Conservation (phyloP, 202 grass and related monocot genomes). For the Brachypodium distachyon region DNA sequence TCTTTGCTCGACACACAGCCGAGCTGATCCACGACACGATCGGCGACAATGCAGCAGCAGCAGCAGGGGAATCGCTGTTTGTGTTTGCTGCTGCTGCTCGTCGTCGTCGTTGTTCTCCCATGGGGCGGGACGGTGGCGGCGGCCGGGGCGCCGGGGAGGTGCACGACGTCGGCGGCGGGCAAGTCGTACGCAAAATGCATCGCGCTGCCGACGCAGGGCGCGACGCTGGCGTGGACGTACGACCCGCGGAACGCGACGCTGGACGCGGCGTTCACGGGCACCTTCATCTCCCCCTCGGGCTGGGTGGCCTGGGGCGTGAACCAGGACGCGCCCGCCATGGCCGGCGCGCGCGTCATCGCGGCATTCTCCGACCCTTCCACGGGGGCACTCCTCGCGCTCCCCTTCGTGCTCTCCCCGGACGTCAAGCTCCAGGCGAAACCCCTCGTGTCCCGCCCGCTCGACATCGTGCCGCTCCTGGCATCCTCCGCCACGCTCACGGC, state of each 20-base stretch:
- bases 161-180: constrained; percentile 41
- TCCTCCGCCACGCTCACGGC: constrained; percentile 40
- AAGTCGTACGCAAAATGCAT: constrained; percentile 83
- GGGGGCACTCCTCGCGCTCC: constrained; percentile 71
- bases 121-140: background rate
- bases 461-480: constrained; percentile 64
- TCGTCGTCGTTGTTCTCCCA: background rate
- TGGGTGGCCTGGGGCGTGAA: constrained; percentile 96
- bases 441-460: constrained; percentile 67
- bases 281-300: constrained; percentile 92
- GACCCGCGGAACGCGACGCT: constrained; percentile 80
- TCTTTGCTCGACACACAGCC: background rate
- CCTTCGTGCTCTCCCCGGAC: constrained; percentile 67
- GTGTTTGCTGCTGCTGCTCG: background rate
- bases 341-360: constrained; percentile 59
- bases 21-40: background rate
- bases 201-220: constrained; percentile 72
- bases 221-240: constrained; percentile 84
- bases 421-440: constrained; percentile 77
- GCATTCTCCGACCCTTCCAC: constrained; percentile 86
- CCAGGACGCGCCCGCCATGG: constrained; percentile 68
- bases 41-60: background rate
- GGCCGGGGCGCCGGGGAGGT: constrained; percentile 4
- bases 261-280: constrained; percentile 75
- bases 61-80: too few relatives aligned